Conservation (phyloP, 176 grass and related monocot genomes). For the Raddia distichophylla region DNA sequence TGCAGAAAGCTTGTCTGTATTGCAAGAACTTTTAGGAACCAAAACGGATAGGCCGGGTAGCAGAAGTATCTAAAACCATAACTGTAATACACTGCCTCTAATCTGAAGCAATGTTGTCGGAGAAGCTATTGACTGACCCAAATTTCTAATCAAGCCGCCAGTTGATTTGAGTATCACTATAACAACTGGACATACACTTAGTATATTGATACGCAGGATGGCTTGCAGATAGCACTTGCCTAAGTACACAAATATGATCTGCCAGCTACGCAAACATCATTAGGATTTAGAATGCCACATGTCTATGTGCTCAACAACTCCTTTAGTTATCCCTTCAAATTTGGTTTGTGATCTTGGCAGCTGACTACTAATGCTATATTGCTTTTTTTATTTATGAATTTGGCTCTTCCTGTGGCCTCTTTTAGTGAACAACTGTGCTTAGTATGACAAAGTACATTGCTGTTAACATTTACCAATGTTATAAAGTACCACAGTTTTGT, state of each 20-base stretch:
- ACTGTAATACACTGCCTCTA: not conserved
- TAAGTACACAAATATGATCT: slow-evolving; percentile 36
- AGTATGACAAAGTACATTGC: not conserved
- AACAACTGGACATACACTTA: slow-evolving; percentile 22
- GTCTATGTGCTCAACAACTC: not conserved
- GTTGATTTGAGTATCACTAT: slow-evolving; percentile 29
- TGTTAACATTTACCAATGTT: slow-evolving; percentile 22
- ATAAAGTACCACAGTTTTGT: slow-evolving; percentile 16
- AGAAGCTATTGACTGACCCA: slow-evolving; percentile 27
- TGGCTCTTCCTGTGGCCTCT: not conserved
- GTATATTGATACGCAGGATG: not conserved
- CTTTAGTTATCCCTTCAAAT: slow-evolving; percentile 19
- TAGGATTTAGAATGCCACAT: slow-evolving; percentile 27
- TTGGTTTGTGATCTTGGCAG: slow-evolving; percentile 4
- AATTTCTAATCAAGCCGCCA: not conserved
- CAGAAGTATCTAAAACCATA: not conserved
- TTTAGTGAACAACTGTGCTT: not conserved
- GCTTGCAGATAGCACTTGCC: slow-evolving; percentile 11
- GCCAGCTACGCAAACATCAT: slow-evolving; percentile 46
- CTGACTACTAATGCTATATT: slow-evolving; percentile 22
- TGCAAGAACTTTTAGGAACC: not conserved
- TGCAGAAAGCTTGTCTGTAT: not conserved
- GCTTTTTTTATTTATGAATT: slow-evolving; percentile 8
- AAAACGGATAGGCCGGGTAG: not conserved
- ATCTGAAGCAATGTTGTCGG: slow-evolving; percentile 20